Evolutionary conservation across 129 eudicot genomes (phyloP).

Genomic region (Flaveria robusta): DNA sequence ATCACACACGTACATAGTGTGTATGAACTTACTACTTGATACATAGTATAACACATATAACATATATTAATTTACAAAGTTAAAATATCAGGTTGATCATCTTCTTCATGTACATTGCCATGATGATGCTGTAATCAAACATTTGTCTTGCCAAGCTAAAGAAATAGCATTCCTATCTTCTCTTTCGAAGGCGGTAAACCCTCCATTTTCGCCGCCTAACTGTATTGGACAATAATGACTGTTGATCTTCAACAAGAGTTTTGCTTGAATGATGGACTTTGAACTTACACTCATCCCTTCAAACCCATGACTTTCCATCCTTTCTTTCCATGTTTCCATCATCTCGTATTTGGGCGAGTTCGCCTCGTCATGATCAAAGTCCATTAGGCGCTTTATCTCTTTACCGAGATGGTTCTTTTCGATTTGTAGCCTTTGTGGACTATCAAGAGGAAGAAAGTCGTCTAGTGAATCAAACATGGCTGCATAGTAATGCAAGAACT

Average conservation of each 20-base stretch:
- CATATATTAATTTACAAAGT: neutral
- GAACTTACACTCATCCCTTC: conserved; percentile 49
- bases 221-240: conserved; percentile 48
- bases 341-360: conserved; percentile 48
- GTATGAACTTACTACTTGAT: neutral
- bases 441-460: conserved; percentile 63
- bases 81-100: neutral
- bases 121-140: conserved; percentile 62
- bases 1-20: too few species aligned
- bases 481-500: conserved; percentile 69
- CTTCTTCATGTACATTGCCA: conserved; percentile 46
- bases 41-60: neutral
- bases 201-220: conserved; percentile 54
- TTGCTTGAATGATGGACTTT: conserved; percentile 60
- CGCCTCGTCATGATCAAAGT: conserved; percentile 38
- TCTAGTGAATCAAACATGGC: conserved; percentile 79
- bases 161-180: conserved; percentile 57
- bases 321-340: conserved; percentile 68
- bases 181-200: conserved; percentile 59
- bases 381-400: conserved; percentile 55
- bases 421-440: conserved; percentile 54
- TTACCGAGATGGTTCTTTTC: conserved; percentile 67
- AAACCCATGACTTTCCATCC: conserved; percentile 65
- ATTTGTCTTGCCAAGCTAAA: conserved; percentile 72
- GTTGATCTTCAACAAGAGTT: conserved; percentile 53